These are phyloP conservation scores for Trichoderma sp. DNA, from an alignment of 2,329 filamentous ascomycete genomes.

Conservation along the genomic window DNA sequence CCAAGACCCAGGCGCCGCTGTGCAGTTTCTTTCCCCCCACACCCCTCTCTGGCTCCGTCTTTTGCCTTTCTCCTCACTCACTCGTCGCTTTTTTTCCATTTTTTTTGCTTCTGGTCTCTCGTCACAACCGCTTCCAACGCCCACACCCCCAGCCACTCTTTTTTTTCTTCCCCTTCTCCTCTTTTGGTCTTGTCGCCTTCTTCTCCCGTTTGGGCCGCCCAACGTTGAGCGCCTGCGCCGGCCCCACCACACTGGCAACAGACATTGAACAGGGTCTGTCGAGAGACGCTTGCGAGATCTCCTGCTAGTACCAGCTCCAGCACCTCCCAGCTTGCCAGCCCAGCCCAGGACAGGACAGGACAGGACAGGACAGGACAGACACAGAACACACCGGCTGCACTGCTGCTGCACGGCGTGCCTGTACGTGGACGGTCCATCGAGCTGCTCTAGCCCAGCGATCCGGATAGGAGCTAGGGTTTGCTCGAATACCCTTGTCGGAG, in stretches of 20 bases:
- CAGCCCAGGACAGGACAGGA: neutral
- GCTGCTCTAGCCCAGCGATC: conserved; percentile 23
- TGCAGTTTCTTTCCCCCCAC: conserved; percentile 14
- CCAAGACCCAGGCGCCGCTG: neutral
- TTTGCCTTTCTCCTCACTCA: neutral
- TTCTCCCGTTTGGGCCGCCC: conserved; percentile 12
- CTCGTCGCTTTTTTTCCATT: neutral
- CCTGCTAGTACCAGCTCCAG: conserved; percentile 8
- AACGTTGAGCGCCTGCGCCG: conserved; percentile 13
- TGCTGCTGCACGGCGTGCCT: conserved; percentile 20
- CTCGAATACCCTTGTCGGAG: conserved; percentile 34
- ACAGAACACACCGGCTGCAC: conserved; percentile 14
- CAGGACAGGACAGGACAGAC: neutral
- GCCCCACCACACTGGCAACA: conserved; percentile 20
- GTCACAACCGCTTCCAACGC: conserved; percentile 1
- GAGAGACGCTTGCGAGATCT: conserved; percentile 20
- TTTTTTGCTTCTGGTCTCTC: neutral
- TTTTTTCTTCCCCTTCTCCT: conserved; percentile 10
- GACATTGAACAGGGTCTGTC: conserved; percentile 10
- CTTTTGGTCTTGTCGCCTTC: neutral
- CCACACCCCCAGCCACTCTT: conserved; percentile 20
- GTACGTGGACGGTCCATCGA: conserved; percentile 19
- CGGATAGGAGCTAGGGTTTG: conserved; percentile 34
- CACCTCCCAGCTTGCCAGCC: neutral
- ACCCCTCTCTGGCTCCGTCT: conserved; percentile 5